Evolutionary conservation across 306 rosid species (phyloP), one percentile per base, ranked within the genome.

Genomic region (Prunus dulcis): DNA sequence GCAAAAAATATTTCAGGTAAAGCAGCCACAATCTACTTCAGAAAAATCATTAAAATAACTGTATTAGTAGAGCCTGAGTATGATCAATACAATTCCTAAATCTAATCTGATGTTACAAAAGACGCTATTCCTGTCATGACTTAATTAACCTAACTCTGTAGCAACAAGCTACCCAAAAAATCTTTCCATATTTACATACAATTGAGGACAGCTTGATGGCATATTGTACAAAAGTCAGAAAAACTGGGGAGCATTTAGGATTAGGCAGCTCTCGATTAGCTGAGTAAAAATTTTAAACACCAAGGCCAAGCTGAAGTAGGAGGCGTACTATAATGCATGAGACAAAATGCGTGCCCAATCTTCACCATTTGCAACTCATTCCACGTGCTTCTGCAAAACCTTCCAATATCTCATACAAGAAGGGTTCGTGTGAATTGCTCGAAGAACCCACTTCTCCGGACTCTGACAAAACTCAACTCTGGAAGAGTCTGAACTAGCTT

Each of bases 381-480:
- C 89, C 65, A 50, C 15, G 43, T 86, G 87, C 82, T 85, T 82
- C 81, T 64, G 85, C 81, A 89, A 72, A 74, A 86, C 92, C 76
- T 80, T 88, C 98, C 98, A 91, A 82, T 89, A 90, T 84, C 98
- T 87, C 85, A 71, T 78, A 80, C 95, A 87, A 53, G 92, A 90
- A 82, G 97, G 98, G 72, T 90, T 86, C 23, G 71, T 76, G 79
- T 92, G 98, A 77, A 91, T 90, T 53, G 98, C 96, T 38, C 90
- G 90, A 75, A 90, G 88, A 61, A 90, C 88, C 96, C 98, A 94
- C 88, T 78, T 86, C 84, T 23, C 81, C 20, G 91, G 87, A 82
- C 91, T 90, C 80, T 82, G 82, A 75, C 84, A 76, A 72, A 78
- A 75, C 88, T 78, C 93, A 63, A 77, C 69, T 64, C 78, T 53